Percentiles rank a stretch among this genome's conserved stretches.
These are phyloP conservation scores for Jamesozyma piceae DNA, from an alignment of 805 yeast species.

Conservation along the genomic window DNA sequence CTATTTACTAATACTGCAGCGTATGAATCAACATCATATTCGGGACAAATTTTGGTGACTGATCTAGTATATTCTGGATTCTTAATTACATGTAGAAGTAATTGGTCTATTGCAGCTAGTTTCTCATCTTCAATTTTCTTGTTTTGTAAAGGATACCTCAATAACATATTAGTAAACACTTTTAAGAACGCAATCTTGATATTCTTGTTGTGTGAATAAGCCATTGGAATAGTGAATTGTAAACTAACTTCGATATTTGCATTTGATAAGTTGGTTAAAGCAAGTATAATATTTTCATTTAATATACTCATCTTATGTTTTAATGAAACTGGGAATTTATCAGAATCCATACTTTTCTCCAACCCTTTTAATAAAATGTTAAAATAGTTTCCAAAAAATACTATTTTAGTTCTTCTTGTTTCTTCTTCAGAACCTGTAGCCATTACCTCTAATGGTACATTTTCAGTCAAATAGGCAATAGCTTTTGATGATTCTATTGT, in stretches of 20 bases:
- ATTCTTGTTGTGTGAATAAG: constrained; percentile 57
- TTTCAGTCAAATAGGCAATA: constrained; percentile 44
- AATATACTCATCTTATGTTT: constrained; percentile 48
- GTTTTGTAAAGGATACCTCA: constrained; percentile 25
- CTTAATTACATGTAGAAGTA: constrained; percentile 28
- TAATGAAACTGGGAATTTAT: constrained; percentile 31
- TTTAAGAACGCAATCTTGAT: constrained; percentile 66
- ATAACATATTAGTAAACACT: constrained; percentile 61
- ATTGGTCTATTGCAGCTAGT: constrained; percentile 20
- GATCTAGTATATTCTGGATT: constrained; percentile 41
- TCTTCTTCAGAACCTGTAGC: constrained; percentile 47
- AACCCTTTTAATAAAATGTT: constrained; percentile 44
- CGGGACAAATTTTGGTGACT: constrained; percentile 53
- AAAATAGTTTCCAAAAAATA: constrained; percentile 62
- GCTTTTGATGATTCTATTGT: constrained; percentile 56
- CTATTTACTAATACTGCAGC: constrained; percentile 56
- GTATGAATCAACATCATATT: constrained; percentile 58
- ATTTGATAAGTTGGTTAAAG: constrained; percentile 59
- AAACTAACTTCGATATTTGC: constrained; percentile 72
- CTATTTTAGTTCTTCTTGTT: constrained; percentile 43
- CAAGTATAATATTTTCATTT: constrained; percentile 53
- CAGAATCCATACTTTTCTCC: constrained; percentile 31
- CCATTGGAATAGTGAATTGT: constrained; percentile 66
- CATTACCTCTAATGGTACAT: constrained; percentile 51
- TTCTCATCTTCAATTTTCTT: constrained; percentile 23